phyloP scores from a whole-genome alignment of 345 rosid species.

The Euphorbia peplus region DNA sequence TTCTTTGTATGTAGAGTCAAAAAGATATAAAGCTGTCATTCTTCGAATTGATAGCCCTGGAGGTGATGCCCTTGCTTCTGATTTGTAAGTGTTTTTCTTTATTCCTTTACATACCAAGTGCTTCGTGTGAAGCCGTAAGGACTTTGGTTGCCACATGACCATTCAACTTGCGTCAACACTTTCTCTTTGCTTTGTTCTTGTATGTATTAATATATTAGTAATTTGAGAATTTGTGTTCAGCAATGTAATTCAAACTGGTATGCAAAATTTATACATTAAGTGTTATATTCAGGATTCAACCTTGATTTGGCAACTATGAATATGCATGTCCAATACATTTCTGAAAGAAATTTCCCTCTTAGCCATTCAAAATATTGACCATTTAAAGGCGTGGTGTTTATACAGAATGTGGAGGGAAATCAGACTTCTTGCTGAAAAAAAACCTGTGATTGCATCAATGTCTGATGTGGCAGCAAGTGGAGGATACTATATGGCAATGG shows the following conservation, averaged over 20 bases:
- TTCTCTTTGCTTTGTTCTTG: background rate
- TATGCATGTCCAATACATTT: background rate
- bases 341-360: background rate
- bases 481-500: conserved; percentile 99
- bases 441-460: conserved; percentile 92
- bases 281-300: background rate
- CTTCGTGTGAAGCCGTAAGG: background rate
- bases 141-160: too few relatives aligned
- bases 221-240: background rate
- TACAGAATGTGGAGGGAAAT: conserved; percentile 96
- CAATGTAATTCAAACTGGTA: background rate
- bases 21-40: conserved; percentile 79
- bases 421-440: conserved; percentile 70
- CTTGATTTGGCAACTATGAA: background rate
- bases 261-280: background rate
- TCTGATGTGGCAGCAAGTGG: conserved; percentile 95
- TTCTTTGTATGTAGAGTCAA: conserved; percentile 46
- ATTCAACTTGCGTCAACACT: background rate
- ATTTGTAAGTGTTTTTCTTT: conserved; percentile 68
- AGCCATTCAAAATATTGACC: background rate
- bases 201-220: too few relatives aligned
- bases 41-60: conserved; percentile 96
- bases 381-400: conserved; percentile 6
- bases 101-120: background rate
- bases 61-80: conserved; percentile 98